These are phyloP conservation scores for Trichoderma pleuroti DNA, from an alignment of 2,329 filamentous ascomycete genomes.

Conservation along the genomic window DNA sequence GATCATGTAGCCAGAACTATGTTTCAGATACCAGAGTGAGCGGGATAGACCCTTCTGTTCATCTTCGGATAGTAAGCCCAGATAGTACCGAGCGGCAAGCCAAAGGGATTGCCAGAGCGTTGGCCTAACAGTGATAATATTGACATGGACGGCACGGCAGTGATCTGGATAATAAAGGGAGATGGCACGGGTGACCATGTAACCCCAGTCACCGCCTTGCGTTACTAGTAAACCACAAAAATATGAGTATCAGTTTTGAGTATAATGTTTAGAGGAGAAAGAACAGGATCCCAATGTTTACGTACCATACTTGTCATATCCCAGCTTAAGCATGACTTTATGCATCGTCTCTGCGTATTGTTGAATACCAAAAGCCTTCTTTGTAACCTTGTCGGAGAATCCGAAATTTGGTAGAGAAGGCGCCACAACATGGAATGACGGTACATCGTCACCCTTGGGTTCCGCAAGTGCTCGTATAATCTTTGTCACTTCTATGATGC, in stretches of 20 bases:
- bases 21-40: conserved; percentile 52
- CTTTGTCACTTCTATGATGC: conserved; percentile 63
- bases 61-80: conserved; percentile 45
- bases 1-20: conserved; percentile 43
- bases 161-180: conserved; percentile 53
- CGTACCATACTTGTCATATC: conserved; percentile 44
- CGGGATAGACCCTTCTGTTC: conserved; percentile 46
- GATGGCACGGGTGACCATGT: conserved; percentile 60
- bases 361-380: conserved; percentile 31
- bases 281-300: accelerated
- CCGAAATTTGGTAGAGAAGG: conserved; percentile 56
- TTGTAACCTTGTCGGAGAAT: conserved; percentile 31
- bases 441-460: conserved; percentile 23
- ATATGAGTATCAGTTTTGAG: neutral
- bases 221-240: conserved; percentile 31
- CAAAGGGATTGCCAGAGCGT: conserved; percentile 46
- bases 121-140: conserved; percentile 33
- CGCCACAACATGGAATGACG: conserved; percentile 55
- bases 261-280: neutral
- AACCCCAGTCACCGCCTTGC: conserved; percentile 71
- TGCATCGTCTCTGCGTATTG: conserved; percentile 55
- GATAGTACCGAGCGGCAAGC: conserved; percentile 52
- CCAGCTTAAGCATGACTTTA: conserved; percentile 65
- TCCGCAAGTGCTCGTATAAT: conserved; percentile 49
- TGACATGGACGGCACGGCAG: conserved; percentile 55